Evolutionary conservation across 768 basidiomycete genomes (phyloP).

Genomic region (Scleroderma citrinum): DNA sequence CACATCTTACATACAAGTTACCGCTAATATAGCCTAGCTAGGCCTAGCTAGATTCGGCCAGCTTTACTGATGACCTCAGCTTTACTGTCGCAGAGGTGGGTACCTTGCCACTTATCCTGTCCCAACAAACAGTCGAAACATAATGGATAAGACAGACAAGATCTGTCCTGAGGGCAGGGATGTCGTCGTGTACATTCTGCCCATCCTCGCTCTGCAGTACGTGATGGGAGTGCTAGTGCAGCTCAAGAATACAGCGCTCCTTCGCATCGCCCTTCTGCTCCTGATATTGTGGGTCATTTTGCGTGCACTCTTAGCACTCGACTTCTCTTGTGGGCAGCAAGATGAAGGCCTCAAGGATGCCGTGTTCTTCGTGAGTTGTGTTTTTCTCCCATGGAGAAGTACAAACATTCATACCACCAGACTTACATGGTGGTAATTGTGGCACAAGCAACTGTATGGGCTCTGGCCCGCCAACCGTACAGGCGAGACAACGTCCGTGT

Average conservation of each 20-base stretch:
- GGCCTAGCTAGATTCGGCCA: no score
- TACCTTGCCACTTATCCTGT: no score
- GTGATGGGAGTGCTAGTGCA: conserved; percentile 48
- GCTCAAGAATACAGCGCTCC: conserved; percentile 31
- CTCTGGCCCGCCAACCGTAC: conserved; percentile 13
- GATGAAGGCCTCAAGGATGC: conserved; percentile 11
- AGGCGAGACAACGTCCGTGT: conserved; percentile 5
- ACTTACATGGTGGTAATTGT: conserved; percentile 10
- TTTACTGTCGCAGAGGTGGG: no score
- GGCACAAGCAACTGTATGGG: conserved; percentile 17
- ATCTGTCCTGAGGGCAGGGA: conserved; percentile 10
- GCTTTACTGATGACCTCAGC: no score
- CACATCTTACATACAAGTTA: no score
- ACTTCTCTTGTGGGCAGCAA: conserved; percentile 17
- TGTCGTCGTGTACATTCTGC: conserved; percentile 34
- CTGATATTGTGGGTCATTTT: conserved; percentile 39
- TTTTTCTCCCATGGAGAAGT: not conserved
- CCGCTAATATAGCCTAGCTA: no score
- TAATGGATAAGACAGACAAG: not conserved
- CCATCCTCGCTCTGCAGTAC: conserved; percentile 43
- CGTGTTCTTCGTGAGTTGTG: conserved; percentile 14
- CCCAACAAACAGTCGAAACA: no score
- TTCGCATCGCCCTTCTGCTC: conserved; percentile 48
- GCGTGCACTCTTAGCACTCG: conserved; percentile 28
- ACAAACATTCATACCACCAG: no score